These are phyloP conservation scores for Yarrowia bubula DNA, from an alignment of 805 yeast species.

Conservation along the genomic window DNA sequence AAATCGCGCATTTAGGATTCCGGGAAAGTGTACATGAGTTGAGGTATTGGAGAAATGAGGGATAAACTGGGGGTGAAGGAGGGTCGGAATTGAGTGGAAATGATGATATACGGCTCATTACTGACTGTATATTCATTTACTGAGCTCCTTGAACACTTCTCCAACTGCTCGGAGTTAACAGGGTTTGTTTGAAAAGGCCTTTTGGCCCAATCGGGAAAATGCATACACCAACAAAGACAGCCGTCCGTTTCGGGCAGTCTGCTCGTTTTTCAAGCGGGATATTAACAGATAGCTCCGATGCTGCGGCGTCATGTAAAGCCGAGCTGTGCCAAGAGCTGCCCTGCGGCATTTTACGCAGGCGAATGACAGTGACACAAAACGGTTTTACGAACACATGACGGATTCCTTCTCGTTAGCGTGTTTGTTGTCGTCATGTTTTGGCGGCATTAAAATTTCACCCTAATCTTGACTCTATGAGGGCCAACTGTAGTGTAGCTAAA, in stretches of 20 bases:
- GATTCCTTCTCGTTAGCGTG: too few relatives aligned
- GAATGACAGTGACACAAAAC: not conserved
- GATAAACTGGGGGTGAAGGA: not conserved
- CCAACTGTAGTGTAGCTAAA: too few relatives aligned
- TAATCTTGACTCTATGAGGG: not conserved
- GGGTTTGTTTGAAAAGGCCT: constrained; percentile 2
- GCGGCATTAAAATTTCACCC: constrained; percentile 7
- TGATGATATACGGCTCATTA: too few relatives aligned
- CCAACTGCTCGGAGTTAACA: constrained; percentile 3
- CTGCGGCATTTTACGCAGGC: not conserved
- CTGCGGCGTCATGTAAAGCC: constrained; percentile 9
- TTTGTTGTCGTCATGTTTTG: not conserved
- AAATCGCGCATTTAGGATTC: constrained; percentile 24
- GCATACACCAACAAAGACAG: constrained; percentile 11
- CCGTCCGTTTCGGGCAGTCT: not conserved
- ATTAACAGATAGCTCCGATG: not conserved
- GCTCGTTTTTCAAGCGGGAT: constrained; percentile 9
- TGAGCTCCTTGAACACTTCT: not conserved
- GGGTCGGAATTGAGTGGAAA: too few relatives aligned
- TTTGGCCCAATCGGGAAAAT: constrained; percentile 3
- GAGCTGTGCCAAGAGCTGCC: constrained; percentile 4
- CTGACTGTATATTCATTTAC: too few relatives aligned
- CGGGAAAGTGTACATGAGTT: constrained; percentile 3
- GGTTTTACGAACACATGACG: not conserved
- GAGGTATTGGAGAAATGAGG: not conserved